Evolutionary conservation across 1,284 basidiomycete genomes (phyloP).

Genomic region (Bjerkandera adusta): DNA sequence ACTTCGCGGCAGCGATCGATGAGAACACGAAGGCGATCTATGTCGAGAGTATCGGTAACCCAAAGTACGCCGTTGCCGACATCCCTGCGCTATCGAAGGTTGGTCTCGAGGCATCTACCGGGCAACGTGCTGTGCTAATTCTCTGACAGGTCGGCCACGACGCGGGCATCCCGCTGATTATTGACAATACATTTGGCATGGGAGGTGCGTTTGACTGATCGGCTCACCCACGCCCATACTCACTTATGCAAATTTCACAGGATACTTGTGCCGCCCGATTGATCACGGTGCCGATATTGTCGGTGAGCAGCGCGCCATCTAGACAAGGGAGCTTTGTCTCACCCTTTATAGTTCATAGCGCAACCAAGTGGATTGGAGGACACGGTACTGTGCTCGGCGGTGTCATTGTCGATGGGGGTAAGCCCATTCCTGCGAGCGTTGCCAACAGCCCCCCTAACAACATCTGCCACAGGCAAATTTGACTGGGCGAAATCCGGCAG

Average conservation of each 20-base stretch:
- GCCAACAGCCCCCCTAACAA: too few relatives aligned
- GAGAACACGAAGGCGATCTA: slow-evolving; percentile 77
- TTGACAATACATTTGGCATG: slow-evolving; percentile 91
- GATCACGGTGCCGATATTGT: slow-evolving; percentile 81
- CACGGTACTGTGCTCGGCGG: slow-evolving; percentile 89
- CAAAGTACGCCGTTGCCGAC: slow-evolving; percentile 74
- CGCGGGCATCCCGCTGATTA: slow-evolving; percentile 74
- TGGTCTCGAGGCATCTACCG: neutral
- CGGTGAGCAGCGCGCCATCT: slow-evolving; percentile 41
- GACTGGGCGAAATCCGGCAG: slow-evolving; percentile 79
- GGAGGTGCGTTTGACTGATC: slow-evolving; percentile 59
- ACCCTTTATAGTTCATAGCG: slow-evolving; percentile 63
- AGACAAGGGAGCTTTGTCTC: neutral
- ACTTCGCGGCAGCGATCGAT: slow-evolving; percentile 74
- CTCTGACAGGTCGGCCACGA: slow-evolving; percentile 57
- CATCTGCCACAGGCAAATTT: slow-evolving; percentile 68
- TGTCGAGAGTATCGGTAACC: slow-evolving; percentile 86
- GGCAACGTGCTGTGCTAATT: neutral
- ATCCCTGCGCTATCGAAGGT: slow-evolving; percentile 76
- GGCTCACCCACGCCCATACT: too few relatives aligned
- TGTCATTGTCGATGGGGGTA: slow-evolving; percentile 76
- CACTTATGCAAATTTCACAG: slow-evolving; percentile 32
- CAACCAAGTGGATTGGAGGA: slow-evolving; percentile 91
- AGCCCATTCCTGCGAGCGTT: too few relatives aligned
- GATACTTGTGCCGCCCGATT: slow-evolving; percentile 74